A percentile compares a stretch with the other conserved stretches of the same genome.
Evolutionary conservation across 371 early-diverging fungal species (phyloP).

Genomic region (Rhizopus microsporus): DNA sequence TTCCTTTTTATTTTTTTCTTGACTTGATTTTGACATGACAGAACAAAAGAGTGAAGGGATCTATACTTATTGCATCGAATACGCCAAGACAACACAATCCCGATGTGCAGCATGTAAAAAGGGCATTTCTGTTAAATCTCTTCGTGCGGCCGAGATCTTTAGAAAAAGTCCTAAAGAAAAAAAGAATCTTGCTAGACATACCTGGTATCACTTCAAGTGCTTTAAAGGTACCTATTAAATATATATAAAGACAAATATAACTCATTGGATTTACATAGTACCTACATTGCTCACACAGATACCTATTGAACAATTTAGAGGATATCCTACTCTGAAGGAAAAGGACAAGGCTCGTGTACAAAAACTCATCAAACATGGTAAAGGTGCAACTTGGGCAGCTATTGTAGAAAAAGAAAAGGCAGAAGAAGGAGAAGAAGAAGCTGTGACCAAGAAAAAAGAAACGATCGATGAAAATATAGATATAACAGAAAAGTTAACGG

Average conservation of each 20-base stretch:
- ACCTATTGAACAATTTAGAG: constrained; percentile 45
- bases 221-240: constrained; percentile 43
- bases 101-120: constrained; percentile 48
- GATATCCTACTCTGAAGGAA: constrained; percentile 34
- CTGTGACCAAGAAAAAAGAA: constrained; percentile 33
- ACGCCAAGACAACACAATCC: constrained; percentile 46
- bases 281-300: constrained; percentile 34
- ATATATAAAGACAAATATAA: background rate
- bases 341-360: constrained; percentile 53
- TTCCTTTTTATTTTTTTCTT: too few relatives aligned
- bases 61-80: constrained; percentile 60
- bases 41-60: constrained; percentile 17
- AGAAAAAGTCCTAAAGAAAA: constrained; percentile 56
- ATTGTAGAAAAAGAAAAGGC: constrained; percentile 42
- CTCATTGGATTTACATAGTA: constrained; percentile 16
- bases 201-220: constrained; percentile 63
- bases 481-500: constrained; percentile 26
- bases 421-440: constrained; percentile 34
- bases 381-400: constrained; percentile 43
- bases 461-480: constrained; percentile 30
- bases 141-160: constrained; percentile 52
- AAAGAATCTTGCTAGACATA: constrained; percentile 53
- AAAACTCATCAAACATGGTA: constrained; percentile 46
- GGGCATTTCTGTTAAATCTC: constrained; percentile 52
- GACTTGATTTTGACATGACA: constrained; percentile 6